Base-by-base conservation (phyloP, 306 rosid genomes). In the Urtica urens region DNA sequence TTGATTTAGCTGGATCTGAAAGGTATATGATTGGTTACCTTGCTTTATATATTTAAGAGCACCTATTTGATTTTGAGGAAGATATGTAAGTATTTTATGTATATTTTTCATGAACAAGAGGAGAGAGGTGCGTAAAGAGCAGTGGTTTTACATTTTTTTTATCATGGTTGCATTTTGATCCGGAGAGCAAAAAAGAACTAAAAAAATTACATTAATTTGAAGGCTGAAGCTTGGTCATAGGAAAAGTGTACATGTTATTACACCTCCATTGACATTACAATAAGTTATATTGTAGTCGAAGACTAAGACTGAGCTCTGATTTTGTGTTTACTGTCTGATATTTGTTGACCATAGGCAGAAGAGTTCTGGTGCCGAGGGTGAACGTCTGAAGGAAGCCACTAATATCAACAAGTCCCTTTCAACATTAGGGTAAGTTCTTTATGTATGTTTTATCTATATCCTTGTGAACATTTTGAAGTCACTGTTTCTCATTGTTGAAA, bases 311-410 rank as follows among this genome's bases (percentile, higher is more conserved):
- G n/a, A n/a, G n/a, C n/a, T n/a, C n/a, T n/a, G n/a, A n/a, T n/a
- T n/a, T n/a, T 53, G 25, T 49, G 11, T 25, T 57, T 50, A 43
- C 57, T 38, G 33, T 37, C 38, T 6, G 21, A 37, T 30, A 42
- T 19, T 41, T 72, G 54, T 47, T 59, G 38, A 66, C 63, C n/a
- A 46, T 63, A 85, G 99, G 74, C 99, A 90, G 56, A 90, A 90
- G 83, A 90, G 99, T 61, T 90, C 99, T 53, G 99, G 99, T 31
- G 99, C 99, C 45, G 99, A 90, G 72, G 99, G 99, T 50, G 96
- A 90, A 51, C 96, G 99, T 54, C 87, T 90, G 23, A 90, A 79
- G 81, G 99, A 85, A 82, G 99, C 99, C 38, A 90, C 99, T 18
- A 90, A 82, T 43, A 90, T 90, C 69, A 90, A 90, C 73, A 90